Percentiles rank a stretch among this genome's conserved stretches.
Conservation (phyloP, 768 basidiomycete genomes). For the Leccinellum albellum region DNA sequence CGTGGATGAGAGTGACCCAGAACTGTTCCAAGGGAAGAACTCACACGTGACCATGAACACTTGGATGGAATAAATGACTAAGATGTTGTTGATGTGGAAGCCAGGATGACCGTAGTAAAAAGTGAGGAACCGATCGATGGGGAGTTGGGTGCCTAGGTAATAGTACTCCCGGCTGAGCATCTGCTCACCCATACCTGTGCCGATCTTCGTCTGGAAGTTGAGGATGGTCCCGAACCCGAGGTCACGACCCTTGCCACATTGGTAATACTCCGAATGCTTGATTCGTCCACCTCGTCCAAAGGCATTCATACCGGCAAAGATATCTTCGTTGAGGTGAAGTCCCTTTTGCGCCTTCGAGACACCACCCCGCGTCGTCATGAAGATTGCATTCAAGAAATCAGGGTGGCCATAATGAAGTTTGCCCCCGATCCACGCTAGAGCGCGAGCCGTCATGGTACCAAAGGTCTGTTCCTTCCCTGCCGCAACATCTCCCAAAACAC, state of each 20-base stretch:
- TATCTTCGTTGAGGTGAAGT: constrained; percentile 97
- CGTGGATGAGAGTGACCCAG: constrained; percentile 5
- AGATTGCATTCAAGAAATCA: constrained; percentile 96
- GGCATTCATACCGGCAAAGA: constrained; percentile 99
- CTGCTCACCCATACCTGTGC: constrained; percentile 99
- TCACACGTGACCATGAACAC: constrained; percentile 93
- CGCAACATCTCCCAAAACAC: constrained; percentile 97
- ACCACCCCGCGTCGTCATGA: constrained; percentile 98
- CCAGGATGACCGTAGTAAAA: constrained; percentile 99
- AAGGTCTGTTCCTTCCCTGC: constrained; percentile 99
- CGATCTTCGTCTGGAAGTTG: constrained; percentile 99
- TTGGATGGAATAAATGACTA: constrained; percentile 97
- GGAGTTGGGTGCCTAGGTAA: constrained; percentile 96
- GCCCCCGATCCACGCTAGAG: constrained; percentile 94
- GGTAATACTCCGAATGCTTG: constrained; percentile 99
- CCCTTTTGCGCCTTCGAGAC: constrained; percentile 99
- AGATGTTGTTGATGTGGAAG: constrained; percentile 99
- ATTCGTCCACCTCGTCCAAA: constrained; percentile 97
- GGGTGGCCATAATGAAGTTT: constrained; percentile 99
- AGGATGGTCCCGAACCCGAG: constrained; percentile 98
- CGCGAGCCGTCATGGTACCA: constrained; percentile 95
- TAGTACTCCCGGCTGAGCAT: constrained; percentile 99
- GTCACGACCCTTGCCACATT: constrained; percentile 99
- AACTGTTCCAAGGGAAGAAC: constrained; percentile 31
- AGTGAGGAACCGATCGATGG: constrained; percentile 96